phyloP scores from a whole-genome alignment of 306 rosid genomes.

The Clitoria ternatea region DNA sequence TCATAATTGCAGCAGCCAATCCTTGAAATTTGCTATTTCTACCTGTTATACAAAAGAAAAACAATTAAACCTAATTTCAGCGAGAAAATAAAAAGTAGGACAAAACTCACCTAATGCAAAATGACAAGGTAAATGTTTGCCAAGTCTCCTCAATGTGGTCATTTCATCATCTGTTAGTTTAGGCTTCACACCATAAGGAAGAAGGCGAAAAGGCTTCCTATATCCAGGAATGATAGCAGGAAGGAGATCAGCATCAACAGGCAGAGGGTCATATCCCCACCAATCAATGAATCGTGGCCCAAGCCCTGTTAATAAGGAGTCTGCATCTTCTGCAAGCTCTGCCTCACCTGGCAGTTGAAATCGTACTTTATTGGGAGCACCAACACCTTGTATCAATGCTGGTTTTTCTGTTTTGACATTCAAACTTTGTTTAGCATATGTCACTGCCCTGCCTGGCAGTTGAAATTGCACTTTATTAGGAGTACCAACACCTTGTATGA shows the following conservation, averaged over 20 bases:
- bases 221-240: constrained; percentile 73
- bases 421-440: too few relatives aligned
- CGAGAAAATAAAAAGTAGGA: constrained; percentile 18
- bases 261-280: constrained; percentile 96
- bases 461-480: constrained; percentile 69
- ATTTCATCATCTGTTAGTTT: constrained; percentile 86
- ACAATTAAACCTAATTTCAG: constrained; percentile 15
- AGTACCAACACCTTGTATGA: constrained; percentile 80
- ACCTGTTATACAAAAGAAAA: constrained; percentile 42
- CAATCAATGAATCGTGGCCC: constrained; percentile 94
- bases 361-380: constrained; percentile 59
- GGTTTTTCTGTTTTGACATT: constrained; percentile 27
- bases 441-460: constrained; percentile 74
- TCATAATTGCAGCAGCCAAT: constrained; percentile 71
- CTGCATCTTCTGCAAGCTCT: constrained; percentile 71
- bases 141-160: constrained; percentile 85
- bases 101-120: constrained; percentile 79
- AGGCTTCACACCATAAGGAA: constrained; percentile 84
- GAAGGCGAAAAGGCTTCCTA: constrained; percentile 91
- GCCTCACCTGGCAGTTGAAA: constrained; percentile 85
- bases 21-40: constrained; percentile 87
- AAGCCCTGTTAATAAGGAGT: constrained; percentile 64
- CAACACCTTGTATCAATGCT: constrained; percentile 71
- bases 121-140: constrained; percentile 73
- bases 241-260: constrained; percentile 90